These are phyloP conservation scores for Pinus albicaulis DNA, from an alignment of 75 land plant species.

Conservation along the genomic window DNA sequence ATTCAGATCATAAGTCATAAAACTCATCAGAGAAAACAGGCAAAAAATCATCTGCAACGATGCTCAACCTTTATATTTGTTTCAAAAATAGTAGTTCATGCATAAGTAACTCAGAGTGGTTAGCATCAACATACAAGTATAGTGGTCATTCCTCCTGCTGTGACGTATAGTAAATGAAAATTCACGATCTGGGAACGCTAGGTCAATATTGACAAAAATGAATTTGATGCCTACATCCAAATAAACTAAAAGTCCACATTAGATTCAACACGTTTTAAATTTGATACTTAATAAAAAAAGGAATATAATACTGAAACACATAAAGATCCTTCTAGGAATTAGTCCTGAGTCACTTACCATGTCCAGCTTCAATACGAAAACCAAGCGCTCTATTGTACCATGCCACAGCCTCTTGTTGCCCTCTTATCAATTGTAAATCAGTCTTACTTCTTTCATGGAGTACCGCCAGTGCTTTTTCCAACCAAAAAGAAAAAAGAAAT, in stretches of 20 bases:
- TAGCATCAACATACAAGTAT: conserved; percentile 43
- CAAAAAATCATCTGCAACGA: conserved; percentile 3
- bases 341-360: conserved; percentile 27
- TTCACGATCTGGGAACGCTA: conserved; percentile 45
- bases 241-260: not conserved
- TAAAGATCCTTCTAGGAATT: not conserved
- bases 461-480: conserved; percentile 19
- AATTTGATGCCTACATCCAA: conserved; percentile 65
- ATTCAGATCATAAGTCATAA: not conserved
- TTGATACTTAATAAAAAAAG: not conserved
- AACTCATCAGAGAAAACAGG: not conserved
- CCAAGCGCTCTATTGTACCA: conserved; percentile 75
- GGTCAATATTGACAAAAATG: conserved; percentile 62
- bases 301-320: not conserved
- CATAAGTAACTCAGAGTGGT: not conserved
- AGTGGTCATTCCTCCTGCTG: conserved; percentile 32
- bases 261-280: not conserved
- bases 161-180: conserved; percentile 67
- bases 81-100: not conserved
- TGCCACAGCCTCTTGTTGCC: conserved; percentile 36
- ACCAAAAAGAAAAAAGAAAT: not conserved
- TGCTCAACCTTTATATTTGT: not conserved
- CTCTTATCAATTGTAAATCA: conserved; percentile 10
- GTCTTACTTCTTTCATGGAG: conserved; percentile 29
- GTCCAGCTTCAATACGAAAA: conserved; percentile 54